A percentile compares a stretch with the other conserved stretches of the same genome.
phyloP scores from a whole-genome alignment of 2,329 filamentous ascomycete genomes.

The Ambrosiella xylebori region DNA sequence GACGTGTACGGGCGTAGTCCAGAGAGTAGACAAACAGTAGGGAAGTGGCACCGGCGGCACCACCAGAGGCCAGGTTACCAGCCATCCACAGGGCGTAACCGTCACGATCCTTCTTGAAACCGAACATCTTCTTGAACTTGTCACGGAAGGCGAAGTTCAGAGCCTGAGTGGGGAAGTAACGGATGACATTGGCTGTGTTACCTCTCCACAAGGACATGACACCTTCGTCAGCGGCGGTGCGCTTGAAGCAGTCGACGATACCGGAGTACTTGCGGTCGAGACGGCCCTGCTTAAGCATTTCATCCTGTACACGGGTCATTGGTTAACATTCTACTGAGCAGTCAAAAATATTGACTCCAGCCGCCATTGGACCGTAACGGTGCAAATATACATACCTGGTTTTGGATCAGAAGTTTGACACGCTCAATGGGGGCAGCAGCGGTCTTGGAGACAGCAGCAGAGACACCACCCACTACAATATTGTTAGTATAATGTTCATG shows the following conservation, averaged over 20 bases:
- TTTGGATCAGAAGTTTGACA: slow-evolving; percentile 99
- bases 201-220: slow-evolving; percentile 93
- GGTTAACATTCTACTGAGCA: slow-evolving; percentile 16
- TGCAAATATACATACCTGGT: slow-evolving; percentile 62
- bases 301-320: slow-evolving; percentile 51
- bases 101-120: slow-evolving; percentile 99
- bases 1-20: slow-evolving; percentile 99
- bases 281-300: slow-evolving; percentile 98
- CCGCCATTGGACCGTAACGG: background rate
- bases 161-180: slow-evolving; percentile 99
- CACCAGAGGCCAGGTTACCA: slow-evolving; percentile 99
- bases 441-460: slow-evolving; percentile 99
- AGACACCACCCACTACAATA: slow-evolving; percentile 90
- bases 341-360: slow-evolving; percentile 15
- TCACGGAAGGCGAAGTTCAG: slow-evolving; percentile 99
- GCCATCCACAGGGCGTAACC: slow-evolving; percentile 98
- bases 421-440: slow-evolving; percentile 99
- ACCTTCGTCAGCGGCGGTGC: slow-evolving; percentile 83
- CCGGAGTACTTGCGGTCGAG: slow-evolving; percentile 93
- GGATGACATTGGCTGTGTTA: slow-evolving; percentile 99
- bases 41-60: slow-evolving; percentile 99
- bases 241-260: slow-evolving; percentile 88
- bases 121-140: slow-evolving; percentile 99
- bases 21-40: slow-evolving; percentile 99
- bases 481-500: slow-evolving; percentile 15